Evolutionary conservation across 805 yeast species (phyloP).

Genomic region (Pichia manshurica): DNA sequence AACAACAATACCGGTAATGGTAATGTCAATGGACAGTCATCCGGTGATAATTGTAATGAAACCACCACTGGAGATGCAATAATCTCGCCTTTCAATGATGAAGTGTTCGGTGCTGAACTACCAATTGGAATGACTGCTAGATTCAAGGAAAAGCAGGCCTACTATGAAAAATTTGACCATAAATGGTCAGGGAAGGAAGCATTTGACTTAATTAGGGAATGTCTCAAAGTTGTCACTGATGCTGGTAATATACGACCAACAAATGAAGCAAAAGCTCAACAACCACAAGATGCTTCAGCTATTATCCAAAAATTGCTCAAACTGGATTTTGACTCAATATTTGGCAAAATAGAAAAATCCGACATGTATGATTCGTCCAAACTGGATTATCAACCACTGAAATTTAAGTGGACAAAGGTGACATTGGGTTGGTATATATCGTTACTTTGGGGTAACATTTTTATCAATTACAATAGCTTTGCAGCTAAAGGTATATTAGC

Average conservation of each 20-base stretch:
- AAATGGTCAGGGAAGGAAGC: conserved; percentile 58
- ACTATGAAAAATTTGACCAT: conserved; percentile 41
- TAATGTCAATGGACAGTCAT: not conserved
- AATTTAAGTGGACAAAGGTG: conserved; percentile 55
- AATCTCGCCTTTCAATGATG: conserved; percentile 25
- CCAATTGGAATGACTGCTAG: conserved; percentile 58
- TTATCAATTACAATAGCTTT: conserved; percentile 34
- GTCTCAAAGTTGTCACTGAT: conserved; percentile 1
- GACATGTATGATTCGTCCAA: conserved; percentile 38
- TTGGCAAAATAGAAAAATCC: conserved; percentile 15
- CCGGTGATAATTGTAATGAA: not conserved
- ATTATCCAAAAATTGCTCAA: conserved; percentile 38
- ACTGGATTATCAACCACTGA: conserved; percentile 41
- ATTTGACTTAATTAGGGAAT: conserved; percentile 5
- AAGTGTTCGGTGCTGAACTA: conserved; percentile 41
- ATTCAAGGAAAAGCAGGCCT: conserved; percentile 49
- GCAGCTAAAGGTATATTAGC: conserved; percentile 26
- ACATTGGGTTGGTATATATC: conserved; percentile 76
- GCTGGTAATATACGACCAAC: not conserved
- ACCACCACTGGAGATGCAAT: not conserved
- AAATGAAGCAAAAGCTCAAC: not conserved
- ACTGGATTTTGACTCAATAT: conserved; percentile 24
- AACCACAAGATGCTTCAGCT: conserved; percentile 17
- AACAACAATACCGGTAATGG: not conserved
- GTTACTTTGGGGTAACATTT: conserved; percentile 57